These are phyloP conservation scores for Botrytis galanthina DNA, from an alignment of 2,329 filamentous ascomycete species.

Conservation along the genomic window DNA sequence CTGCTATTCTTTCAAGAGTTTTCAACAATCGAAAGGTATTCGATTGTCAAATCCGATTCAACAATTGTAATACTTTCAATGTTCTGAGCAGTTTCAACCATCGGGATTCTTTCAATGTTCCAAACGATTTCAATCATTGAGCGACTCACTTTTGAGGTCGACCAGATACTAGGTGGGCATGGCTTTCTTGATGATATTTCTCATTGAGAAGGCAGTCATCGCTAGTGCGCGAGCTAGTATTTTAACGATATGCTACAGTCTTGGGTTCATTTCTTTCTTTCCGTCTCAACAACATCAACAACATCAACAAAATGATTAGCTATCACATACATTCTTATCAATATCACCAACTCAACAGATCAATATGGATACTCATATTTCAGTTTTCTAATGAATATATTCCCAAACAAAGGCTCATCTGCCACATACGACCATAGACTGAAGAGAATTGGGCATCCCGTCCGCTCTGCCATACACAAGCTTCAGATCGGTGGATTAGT, in stretches of 20 bases:
- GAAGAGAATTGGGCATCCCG: neutral
- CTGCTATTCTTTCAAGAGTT: neutral
- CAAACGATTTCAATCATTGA: neutral
- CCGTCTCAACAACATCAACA: no score
- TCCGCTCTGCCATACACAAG: neutral
- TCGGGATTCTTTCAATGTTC: no score
- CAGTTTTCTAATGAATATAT: neutral
- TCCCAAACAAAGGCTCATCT: fast-evolving
- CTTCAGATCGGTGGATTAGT: neutral
- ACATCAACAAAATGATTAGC: no score
- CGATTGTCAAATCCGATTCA: neutral
- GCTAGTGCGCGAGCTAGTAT: no score
- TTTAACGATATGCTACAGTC: no score
- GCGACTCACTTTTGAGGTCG: neutral
- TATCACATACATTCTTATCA: no score
- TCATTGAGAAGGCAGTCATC: no score
- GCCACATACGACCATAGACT: no score
- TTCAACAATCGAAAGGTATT: neutral
- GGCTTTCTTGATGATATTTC: neutral
- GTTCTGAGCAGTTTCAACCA: neutral
- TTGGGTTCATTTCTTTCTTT: no score
- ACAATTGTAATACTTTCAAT: neutral
- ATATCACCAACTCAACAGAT: no score
- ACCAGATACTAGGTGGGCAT: no score
- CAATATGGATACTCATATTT: no score